phyloP scores from a whole-genome alignment of 257 asterid species.

The Lycium ferocissimum region DNA sequence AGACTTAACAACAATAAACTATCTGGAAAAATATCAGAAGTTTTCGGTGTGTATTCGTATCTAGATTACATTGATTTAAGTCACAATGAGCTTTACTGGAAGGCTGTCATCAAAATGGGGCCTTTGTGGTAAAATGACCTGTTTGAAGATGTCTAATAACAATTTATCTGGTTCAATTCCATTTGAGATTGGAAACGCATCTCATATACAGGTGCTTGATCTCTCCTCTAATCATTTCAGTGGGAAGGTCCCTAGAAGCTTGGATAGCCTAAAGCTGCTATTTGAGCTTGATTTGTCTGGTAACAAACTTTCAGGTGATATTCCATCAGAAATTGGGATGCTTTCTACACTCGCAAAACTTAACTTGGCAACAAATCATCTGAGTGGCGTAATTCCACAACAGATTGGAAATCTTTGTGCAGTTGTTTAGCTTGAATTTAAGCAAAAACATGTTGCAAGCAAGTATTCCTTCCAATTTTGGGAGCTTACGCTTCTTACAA shows the following conservation, averaged over 20 bases:
- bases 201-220: slow-evolving; percentile 36
- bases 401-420: slow-evolving; percentile 30
- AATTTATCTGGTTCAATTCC: slow-evolving; percentile 46
- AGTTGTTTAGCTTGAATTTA: slow-evolving; percentile 31
- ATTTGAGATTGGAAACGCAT: slow-evolving; percentile 38
- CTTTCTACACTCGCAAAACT: slow-evolving; percentile 30
- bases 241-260: slow-evolving; percentile 42
- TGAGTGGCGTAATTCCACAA: slow-evolving; percentile 45
- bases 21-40: slow-evolving; percentile 39
- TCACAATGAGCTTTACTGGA: slow-evolving; percentile 43
- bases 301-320: slow-evolving; percentile 40
- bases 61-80: slow-evolving; percentile 37
- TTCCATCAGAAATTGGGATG: slow-evolving; percentile 41
- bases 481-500: slow-evolving; percentile 23
- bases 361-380: slow-evolving; percentile 37
- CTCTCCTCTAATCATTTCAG: slow-evolving; percentile 41
- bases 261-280: slow-evolving; percentile 32
- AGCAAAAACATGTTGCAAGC: slow-evolving; percentile 39
- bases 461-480: slow-evolving; percentile 39
- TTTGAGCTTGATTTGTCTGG: slow-evolving; percentile 31
- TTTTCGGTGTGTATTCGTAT: slow-evolving; percentile 42
- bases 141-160: slow-evolving; percentile 39
- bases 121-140: slow-evolving; percentile 29
- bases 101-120: slow-evolving; percentile 50
- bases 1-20: slow-evolving; percentile 41